Percentiles rank a stretch among this genome's conserved stretches.
phyloP scores from a whole-genome alignment of 805 yeast genomes.

The Alloascoidea hylecoeti region DNA sequence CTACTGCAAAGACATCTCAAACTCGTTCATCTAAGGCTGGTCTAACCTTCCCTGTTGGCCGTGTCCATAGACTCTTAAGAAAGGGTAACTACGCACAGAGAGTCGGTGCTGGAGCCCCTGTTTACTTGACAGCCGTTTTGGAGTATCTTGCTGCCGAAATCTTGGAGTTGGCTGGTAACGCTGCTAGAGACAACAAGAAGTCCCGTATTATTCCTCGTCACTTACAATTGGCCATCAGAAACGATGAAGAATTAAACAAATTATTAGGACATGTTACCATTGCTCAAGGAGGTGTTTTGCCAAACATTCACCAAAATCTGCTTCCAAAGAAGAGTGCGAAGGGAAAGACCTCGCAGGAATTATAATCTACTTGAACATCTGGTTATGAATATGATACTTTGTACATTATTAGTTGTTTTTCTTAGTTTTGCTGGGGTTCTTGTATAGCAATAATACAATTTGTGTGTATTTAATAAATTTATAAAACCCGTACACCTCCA shows the following conservation, averaged over 20 bases:
- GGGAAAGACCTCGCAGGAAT: constrained; percentile 53
- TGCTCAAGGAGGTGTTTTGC: constrained; percentile 99
- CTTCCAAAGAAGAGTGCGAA: constrained; percentile 66
- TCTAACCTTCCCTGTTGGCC: constrained; percentile 98
- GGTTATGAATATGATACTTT: neutral
- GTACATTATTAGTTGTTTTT: neutral
- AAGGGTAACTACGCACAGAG: constrained; percentile 97
- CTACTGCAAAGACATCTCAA: constrained; percentile 90
- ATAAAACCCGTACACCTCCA: no score
- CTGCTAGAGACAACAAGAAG: constrained; percentile 98
- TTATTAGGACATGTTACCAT: constrained; percentile 86
- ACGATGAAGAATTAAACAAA: constrained; percentile 96
- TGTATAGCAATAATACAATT: no score
- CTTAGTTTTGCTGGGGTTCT: no score
- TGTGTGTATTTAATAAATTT: no score
- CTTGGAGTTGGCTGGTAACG: constrained; percentile 96
- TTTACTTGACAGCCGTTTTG: constrained; percentile 90
- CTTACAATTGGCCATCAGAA: constrained; percentile 96
- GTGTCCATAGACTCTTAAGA: constrained; percentile 94
- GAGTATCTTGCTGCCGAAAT: constrained; percentile 98
- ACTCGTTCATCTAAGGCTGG: constrained; percentile 98
- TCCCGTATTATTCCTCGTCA: constrained; percentile 98
- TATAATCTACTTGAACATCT: constrained; percentile 26
- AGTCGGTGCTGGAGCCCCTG: constrained; percentile 99
- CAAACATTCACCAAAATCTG: constrained; percentile 90